phyloP scores from a whole-genome alignment of 2,329 filamentous ascomycete genomes.

The Talaromyces sp. region DNA sequence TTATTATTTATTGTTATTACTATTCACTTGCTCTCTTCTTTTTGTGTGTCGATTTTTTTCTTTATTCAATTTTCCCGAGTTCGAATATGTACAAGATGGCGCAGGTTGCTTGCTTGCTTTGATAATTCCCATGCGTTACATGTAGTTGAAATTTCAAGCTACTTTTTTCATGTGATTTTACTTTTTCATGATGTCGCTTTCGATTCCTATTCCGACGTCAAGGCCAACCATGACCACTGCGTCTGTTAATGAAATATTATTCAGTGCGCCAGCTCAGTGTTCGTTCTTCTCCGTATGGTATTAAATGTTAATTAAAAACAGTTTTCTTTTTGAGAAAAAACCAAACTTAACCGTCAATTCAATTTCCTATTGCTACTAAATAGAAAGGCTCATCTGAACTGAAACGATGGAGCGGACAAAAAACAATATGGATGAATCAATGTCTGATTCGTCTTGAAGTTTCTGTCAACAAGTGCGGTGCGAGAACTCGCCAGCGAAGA shows the following conservation, averaged over 20 bases:
- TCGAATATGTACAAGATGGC: neutral
- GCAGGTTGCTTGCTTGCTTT: constrained; percentile 2
- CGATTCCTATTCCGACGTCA: neutral
- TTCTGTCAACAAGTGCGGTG: neutral
- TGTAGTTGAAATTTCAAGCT: neutral
- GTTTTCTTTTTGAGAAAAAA: neutral
- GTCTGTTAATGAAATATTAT: neutral
- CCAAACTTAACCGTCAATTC: neutral
- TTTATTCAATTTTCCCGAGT: constrained; percentile 3
- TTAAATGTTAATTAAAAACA: neutral
- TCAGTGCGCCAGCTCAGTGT: neutral
- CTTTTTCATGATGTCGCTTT: neutral
- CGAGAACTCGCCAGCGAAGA: neutral
- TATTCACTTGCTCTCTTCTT: neutral
- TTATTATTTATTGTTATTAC: constrained; percentile 2
- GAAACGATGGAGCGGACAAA: neutral
- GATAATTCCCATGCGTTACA: neutral
- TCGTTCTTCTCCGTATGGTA: neutral
- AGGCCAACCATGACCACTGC: neutral
- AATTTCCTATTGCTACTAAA: constrained; percentile 1
- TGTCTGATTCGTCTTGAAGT: neutral
- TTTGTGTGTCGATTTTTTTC: neutral
- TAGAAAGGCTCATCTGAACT: neutral
- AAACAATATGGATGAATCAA: neutral
- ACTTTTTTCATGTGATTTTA: neutral